Evolutionary conservation across 805 yeast genomes (phyloP).

Genomic region (Nadsonia fulvescens): DNA sequence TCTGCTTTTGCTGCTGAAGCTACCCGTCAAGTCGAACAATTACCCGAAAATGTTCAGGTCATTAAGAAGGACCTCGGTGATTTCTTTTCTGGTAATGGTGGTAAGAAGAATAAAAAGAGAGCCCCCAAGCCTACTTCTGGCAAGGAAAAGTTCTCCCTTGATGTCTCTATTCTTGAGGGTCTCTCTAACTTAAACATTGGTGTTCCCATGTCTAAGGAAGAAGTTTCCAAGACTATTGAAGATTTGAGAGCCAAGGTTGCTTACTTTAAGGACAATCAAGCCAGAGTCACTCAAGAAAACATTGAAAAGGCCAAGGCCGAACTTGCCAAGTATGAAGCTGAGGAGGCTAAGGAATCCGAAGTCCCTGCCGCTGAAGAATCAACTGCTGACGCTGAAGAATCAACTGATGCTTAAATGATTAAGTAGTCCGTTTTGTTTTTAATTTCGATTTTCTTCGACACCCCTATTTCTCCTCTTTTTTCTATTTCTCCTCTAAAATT

Average conservation of each 20-base stretch:
- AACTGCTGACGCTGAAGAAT: too few relatives aligned
- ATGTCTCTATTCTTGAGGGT: conserved; percentile 61
- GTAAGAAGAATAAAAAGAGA: conserved; percentile 31
- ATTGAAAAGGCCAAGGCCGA: conserved; percentile 62
- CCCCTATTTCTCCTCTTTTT: too few relatives aligned
- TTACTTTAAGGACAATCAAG: conserved; percentile 55
- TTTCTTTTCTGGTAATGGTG: conserved; percentile 29
- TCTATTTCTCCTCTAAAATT: too few relatives aligned
- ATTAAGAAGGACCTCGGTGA: conserved; percentile 44
- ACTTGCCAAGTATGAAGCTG: conserved; percentile 45
- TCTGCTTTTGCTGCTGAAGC: conserved; percentile 16
- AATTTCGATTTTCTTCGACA: too few relatives aligned
- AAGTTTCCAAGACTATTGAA: conserved; percentile 44
- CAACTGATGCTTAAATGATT: too few relatives aligned
- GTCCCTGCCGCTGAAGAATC: too few relatives aligned
- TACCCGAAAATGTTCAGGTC: conserved; percentile 47
- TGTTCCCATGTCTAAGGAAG: conserved; percentile 62
- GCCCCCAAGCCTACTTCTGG: conserved; percentile 21
- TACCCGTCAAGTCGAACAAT: conserved; percentile 17
- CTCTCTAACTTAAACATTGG: conserved; percentile 60
- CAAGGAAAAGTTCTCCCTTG: conserved; percentile 42
- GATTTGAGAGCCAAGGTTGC: conserved; percentile 55
- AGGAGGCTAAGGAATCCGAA: too few relatives aligned
- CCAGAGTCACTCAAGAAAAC: conserved; percentile 60
- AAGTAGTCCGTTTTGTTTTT: too few relatives aligned